Evolutionary conservation across 345 rosid species (phyloP).

Genomic region (Eucalyptus regnans): DNA sequence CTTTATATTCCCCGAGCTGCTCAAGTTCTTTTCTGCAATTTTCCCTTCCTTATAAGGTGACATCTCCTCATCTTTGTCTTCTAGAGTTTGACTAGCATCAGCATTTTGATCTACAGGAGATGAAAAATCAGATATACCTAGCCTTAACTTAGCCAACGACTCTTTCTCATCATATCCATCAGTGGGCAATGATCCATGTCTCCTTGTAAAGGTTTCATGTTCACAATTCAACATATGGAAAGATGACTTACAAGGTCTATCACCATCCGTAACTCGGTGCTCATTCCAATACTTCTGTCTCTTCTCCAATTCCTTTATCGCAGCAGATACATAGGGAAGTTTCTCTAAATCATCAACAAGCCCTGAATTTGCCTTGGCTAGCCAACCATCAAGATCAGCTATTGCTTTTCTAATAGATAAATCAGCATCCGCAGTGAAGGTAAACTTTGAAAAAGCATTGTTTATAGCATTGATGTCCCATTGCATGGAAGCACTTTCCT

Average conservation of each 20-base stretch:
- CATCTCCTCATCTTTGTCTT: slow-evolving; percentile 14
- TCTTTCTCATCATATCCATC: slow-evolving; percentile 14
- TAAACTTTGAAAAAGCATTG: slow-evolving; percentile 64
- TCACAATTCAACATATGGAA: neutral
- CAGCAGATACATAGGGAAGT: slow-evolving; percentile 90
- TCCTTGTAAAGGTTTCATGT: neutral
- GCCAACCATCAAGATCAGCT: slow-evolving; percentile 82
- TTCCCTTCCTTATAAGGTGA: slow-evolving; percentile 32
- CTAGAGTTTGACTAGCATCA: slow-evolving; percentile 14
- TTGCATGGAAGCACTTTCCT: neutral
- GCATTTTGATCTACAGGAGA: slow-evolving; percentile 20
- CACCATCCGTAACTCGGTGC: slow-evolving; percentile 16
- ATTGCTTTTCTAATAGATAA: slow-evolving; percentile 78
- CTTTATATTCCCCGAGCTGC: slow-evolving; percentile 27
- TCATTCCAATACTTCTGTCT: slow-evolving; percentile 75
- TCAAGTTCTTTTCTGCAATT: slow-evolving; percentile 8
- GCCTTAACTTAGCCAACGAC: slow-evolving; percentile 1
- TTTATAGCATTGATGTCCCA: slow-evolving; percentile 5
- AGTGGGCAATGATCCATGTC: neutral
- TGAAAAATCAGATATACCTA: slow-evolving; percentile 13
- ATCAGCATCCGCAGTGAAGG: slow-evolving; percentile 73
- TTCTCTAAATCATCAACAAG: slow-evolving; percentile 82
- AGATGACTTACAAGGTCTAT: slow-evolving; percentile 4
- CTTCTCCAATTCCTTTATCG: slow-evolving; percentile 67
- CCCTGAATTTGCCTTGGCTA: slow-evolving; percentile 78